A percentile compares a stretch with the other conserved stretches of the same genome.
Conservation (phyloP, 208 protist genomes). For the Endotrypanum monterogeii region DNA sequence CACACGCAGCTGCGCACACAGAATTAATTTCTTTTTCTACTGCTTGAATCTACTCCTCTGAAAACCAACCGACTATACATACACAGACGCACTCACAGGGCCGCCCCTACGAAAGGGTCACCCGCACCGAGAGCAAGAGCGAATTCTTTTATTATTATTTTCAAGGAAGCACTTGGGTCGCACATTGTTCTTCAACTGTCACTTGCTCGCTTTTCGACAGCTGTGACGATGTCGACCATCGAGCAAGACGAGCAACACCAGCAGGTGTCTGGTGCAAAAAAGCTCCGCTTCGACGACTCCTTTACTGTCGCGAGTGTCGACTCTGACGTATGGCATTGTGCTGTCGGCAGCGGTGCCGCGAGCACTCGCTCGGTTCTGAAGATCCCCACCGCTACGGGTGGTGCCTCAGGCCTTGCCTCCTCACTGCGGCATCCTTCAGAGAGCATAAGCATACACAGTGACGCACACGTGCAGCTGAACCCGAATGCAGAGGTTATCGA, state of each 20-base stretch:
- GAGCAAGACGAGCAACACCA: neutral
- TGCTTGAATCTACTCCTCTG: too few species aligned
- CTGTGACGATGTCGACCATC: constrained; percentile 11
- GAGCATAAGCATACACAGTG: constrained; percentile 25
- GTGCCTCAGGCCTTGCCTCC: constrained; percentile 8
- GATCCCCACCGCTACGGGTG: constrained; percentile 1
- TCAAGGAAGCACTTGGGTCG: too few species aligned
- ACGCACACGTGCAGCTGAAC: constrained; percentile 40
- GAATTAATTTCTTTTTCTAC: too few species aligned
- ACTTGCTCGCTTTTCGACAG: neutral
- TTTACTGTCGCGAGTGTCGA: neutral
- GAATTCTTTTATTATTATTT: too few species aligned
- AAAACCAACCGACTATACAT: too few species aligned
- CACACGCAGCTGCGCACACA: too few species aligned
- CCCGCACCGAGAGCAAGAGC: too few species aligned
- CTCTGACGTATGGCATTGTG: neutral
- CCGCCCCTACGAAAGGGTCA: too few species aligned
- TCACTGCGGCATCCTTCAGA: constrained; percentile 29
- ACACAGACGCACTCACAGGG: too few species aligned
- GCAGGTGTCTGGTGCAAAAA: constrained; percentile 13
- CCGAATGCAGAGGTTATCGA: constrained; percentile 33
- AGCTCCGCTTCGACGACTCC: constrained; percentile 32
- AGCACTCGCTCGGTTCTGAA: constrained; percentile 26
- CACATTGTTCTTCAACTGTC: neutral
- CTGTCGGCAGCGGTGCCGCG: neutral